Base-by-base conservation (phyloP, 73 alveolate species). In the Paramecium caudatum region DNA sequence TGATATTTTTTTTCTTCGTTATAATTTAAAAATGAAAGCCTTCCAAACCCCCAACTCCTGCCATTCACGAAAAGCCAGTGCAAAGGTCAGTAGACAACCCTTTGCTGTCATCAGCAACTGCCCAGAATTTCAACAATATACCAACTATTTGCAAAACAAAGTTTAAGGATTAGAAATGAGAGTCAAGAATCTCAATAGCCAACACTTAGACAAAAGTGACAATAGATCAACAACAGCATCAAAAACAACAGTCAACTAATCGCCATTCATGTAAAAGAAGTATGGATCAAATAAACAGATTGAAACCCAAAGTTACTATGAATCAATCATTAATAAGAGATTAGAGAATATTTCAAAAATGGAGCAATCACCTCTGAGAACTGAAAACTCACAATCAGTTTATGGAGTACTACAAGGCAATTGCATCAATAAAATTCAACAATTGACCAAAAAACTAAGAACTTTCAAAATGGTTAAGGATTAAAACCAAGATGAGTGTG, bases 401-500 rank as follows among this genome's bases (percentile, higher is more conserved):
- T 43, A 55, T 55, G 30, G 80, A 27, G 12, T 55, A 74, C 43
- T 74, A 43, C 49, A 39, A 39, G 36, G 17, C 10, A 74, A 74
- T 74, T 30, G 55, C 8, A 19, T 74, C 19, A 9, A 41, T 23
- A 37, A 37, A 74, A 74, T 74, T 41, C 12, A 37, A 16, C 8
- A 17, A 4, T 43, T 74, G 19, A 74, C 88, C 12, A 74, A 39
- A 41, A 74, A 47, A 74, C 46, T 74, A 16, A 74, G 88, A 74
- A 5, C 36, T 21, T 74, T 74, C 32, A 74, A 74, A 17, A 15
- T 74, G 9, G 47, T 74, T 8, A 74, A 74, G 43, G 88, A 74
- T 74, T 25, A 74, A 39, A 74, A 74, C 43, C 30, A 74, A 9
- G 88, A 74, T 74, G 88, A 74, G 19, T 74, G 88, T 74, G 88